A percentile compares a stretch with the other conserved stretches of the same genome.
phyloP scores from a whole-genome alignment of 495 filamentous ascomycete species.

The Tuber indicum region DNA sequence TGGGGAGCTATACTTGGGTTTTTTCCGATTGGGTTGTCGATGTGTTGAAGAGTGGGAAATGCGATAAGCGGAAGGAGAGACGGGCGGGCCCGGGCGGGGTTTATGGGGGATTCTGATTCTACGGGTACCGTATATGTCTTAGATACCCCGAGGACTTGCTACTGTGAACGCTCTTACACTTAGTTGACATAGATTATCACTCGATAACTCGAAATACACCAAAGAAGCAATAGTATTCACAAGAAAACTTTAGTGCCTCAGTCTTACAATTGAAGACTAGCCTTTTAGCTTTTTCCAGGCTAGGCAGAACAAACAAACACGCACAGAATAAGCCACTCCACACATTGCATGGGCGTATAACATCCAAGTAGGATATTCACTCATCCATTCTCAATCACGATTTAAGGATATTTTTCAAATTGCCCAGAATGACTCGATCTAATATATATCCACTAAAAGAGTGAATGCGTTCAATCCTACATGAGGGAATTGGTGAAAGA shows the following conservation, averaged over 20 bases:
- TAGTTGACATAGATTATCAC: background rate
- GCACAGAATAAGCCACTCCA: background rate
- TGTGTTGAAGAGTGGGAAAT: background rate
- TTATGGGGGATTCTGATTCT: background rate
- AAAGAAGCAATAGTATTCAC: background rate
- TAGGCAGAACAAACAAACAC: background rate
- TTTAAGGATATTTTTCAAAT: background rate
- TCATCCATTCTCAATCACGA: background rate
- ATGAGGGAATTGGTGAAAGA: background rate
- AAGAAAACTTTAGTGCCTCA: background rate
- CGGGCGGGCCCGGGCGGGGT: rapidly evolving
- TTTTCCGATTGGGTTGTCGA: background rate
- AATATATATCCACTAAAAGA: background rate
- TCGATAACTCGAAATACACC: background rate
- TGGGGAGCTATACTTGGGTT: background rate
- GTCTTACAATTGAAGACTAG: background rate
- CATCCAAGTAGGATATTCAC: background rate
- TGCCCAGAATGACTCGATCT: background rate
- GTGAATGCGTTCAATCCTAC: background rate
- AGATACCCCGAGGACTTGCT: background rate
- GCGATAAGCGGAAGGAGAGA: background rate
- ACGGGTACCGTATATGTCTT: background rate
- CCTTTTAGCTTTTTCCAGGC: background rate
- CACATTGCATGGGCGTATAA: background rate
- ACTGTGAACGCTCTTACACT: background rate